These are phyloP conservation scores for Ceratocystis albifundus DNA, from an alignment of 2,329 filamentous ascomycete species.

Conservation along the genomic window DNA sequence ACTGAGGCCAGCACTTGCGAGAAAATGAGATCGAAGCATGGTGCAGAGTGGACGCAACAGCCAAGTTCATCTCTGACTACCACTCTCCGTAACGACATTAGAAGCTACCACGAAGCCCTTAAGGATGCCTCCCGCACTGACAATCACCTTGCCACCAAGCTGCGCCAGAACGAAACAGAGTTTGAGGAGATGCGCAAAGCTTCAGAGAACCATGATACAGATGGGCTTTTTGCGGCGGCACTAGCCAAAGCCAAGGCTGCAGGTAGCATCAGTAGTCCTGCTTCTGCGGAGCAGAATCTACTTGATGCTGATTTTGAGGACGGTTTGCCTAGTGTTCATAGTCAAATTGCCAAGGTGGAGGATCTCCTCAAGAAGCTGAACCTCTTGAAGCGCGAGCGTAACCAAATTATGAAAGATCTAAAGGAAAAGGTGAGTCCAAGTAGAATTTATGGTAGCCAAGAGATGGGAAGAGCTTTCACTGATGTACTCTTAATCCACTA, in stretches of 20 bases:
- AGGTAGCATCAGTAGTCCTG: conserved; percentile 49
- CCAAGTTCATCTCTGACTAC: conserved; percentile 82
- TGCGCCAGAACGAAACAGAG: conserved; percentile 74
- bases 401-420: conserved; percentile 86
- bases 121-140: conserved; percentile 85
- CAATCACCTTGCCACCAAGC: conserved; percentile 66
- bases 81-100: conserved; percentile 74
- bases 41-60: conserved; percentile 91
- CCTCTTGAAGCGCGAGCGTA: conserved; percentile 79
- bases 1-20: conserved; percentile 97
- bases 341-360: conserved; percentile 82
- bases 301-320: conserved; percentile 90
- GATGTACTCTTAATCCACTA: conserved; percentile 25
- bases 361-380: conserved; percentile 84
- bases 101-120: conserved; percentile 76
- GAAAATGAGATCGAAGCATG: conserved; percentile 98
- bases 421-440: conserved; percentile 72
- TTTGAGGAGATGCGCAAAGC: conserved; percentile 94
- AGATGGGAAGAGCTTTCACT: background rate
- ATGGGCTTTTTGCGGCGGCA: conserved; percentile 77
- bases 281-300: conserved; percentile 59
- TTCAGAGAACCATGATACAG: conserved; percentile 73
- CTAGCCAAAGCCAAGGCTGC: conserved; percentile 66
- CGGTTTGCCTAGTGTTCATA: conserved; percentile 63
- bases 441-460: background rate